These are phyloP conservation scores for Raphanus hybrid DNA, from an alignment of 441 rosid genomes.

Conservation along the genomic window DNA sequence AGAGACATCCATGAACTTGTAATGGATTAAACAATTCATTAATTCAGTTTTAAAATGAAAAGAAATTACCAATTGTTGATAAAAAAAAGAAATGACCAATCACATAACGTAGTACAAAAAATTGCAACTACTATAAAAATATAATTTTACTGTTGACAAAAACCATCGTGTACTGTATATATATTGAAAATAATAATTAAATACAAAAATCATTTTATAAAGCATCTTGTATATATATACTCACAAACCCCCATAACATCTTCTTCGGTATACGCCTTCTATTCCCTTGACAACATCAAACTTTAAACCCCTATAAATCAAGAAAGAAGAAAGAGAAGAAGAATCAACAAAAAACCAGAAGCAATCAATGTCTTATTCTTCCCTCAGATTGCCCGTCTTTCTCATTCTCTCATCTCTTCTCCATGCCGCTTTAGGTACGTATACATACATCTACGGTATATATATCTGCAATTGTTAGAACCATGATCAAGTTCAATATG, in stretches of 20 bases:
- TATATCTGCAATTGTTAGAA: too few species aligned
- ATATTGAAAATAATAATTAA: conserved; percentile 7
- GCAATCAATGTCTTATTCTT: conserved; percentile 65
- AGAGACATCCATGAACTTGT: conserved; percentile 1
- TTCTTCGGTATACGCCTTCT: conserved; percentile 2
- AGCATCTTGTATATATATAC: conserved; percentile 11
- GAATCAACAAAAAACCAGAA: conserved; percentile 10
- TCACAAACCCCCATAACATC: conserved; percentile 17
- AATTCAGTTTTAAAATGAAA: background rate
- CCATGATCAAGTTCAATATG: too few species aligned
- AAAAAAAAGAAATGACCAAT: background rate
- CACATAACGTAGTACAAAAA: background rate
- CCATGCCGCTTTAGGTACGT: conserved; percentile 66
- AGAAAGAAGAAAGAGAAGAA: conserved; percentile 24
- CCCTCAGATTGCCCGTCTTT: conserved; percentile 51
- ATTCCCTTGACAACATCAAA: conserved; percentile 24
- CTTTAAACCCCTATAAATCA: conserved; percentile 23
- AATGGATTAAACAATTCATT: background rate
- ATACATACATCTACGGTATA: too few species aligned
- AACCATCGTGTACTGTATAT: conserved; percentile 15
- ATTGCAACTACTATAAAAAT: conserved; percentile 9
- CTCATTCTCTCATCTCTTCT: conserved; percentile 68
- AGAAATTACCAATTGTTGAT: background rate
- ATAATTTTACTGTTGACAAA: conserved; percentile 8
- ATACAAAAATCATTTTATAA: conserved; percentile 5